These are phyloP conservation scores for Babesia sp. DNA, from an alignment of 169 alveolate genomes.

Conservation along the genomic window DNA sequence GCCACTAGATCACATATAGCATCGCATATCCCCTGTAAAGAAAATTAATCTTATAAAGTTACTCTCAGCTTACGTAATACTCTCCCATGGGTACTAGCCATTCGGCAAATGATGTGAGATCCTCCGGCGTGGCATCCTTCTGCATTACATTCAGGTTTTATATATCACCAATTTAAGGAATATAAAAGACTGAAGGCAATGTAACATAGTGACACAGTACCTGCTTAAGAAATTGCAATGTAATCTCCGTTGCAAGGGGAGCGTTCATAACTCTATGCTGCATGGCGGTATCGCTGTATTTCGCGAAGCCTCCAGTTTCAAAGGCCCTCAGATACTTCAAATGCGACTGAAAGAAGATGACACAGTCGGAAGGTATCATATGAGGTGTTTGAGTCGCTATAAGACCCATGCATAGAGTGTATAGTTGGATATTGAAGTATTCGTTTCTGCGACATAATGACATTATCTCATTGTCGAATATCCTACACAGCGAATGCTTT, in stretches of 20 bases:
- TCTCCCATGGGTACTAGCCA: slow-evolving; percentile 15
- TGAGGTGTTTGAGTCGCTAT: slow-evolving; percentile 19
- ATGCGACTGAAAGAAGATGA: slow-evolving; percentile 43
- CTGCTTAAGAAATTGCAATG: slow-evolving; percentile 21
- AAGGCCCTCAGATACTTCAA: slow-evolving; percentile 10
- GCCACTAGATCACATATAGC: background rate
- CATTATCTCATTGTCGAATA: background rate
- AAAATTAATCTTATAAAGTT: background rate
- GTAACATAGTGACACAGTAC: too few species aligned
- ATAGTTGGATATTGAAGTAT: slow-evolving; percentile 2
- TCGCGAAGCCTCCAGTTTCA: background rate
- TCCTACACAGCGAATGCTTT: slow-evolving; percentile 63
- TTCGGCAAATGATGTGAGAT: slow-evolving; percentile 22
- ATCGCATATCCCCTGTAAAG: slow-evolving; percentile 1
- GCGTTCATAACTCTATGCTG: slow-evolving; percentile 7
- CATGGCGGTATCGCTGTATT: background rate
- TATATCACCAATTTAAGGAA: background rate
- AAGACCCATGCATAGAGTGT: slow-evolving; percentile 21
- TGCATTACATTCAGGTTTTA: background rate
- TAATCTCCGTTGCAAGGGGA: slow-evolving; percentile 33
- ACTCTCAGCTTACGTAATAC: slow-evolving; percentile 21
- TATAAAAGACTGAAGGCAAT: too few species aligned
- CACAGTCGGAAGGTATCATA: slow-evolving; percentile 44
- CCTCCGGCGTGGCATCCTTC: slow-evolving; percentile 40
- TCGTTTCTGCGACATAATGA: slow-evolving; percentile 19